Percentiles rank a stretch among this genome's conserved stretches.
Conservation (phyloP, 2,329 filamentous ascomycete species). For the Fusarium verticillioides region DNA sequence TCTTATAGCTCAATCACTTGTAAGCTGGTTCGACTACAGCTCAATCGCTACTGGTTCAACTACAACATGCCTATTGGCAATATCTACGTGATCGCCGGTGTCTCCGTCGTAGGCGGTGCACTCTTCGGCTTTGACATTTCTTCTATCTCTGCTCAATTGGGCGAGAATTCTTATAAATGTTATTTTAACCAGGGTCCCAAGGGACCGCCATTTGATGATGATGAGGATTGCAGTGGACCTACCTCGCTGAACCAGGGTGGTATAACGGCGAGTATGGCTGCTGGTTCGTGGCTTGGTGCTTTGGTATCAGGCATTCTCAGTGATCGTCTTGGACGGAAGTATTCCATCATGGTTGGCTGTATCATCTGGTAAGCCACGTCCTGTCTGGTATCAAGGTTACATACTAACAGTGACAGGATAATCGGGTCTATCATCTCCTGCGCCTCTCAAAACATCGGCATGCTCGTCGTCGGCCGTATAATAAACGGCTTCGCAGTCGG, state of each 20-base stretch:
- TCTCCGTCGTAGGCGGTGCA: conserved; percentile 39
- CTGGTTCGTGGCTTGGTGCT: conserved; percentile 62
- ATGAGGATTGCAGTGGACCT: conserved; percentile 48
- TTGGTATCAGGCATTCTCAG: conserved; percentile 60
- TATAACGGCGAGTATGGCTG: conserved; percentile 63
- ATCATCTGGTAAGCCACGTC: conserved; percentile 58
- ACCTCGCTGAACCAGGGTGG: conserved; percentile 60
- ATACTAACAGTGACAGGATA: conserved; percentile 50
- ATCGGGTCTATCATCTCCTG: conserved; percentile 59
- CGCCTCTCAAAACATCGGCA: conserved; percentile 55
- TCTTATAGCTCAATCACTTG: not conserved
- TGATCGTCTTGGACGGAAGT: conserved; percentile 61
- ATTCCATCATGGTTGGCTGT: conserved; percentile 61
- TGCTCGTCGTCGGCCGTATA: conserved; percentile 61
- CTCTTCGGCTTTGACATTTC: conserved; percentile 44
- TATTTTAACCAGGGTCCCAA: conserved; percentile 53
- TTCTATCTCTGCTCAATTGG: conserved; percentile 41
- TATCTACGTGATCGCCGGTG: conserved; percentile 41
- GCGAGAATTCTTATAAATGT: conserved; percentile 51
- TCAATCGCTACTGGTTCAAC: not conserved
- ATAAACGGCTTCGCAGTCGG: conserved; percentile 74
- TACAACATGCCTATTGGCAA: conserved; percentile 37
- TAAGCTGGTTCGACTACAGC: not conserved
- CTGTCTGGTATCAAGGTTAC: not conserved
- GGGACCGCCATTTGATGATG: conserved; percentile 46